A percentile compares a stretch with the other conserved stretches of the same genome.
Evolutionary conservation across 176 grass and related monocot species (phyloP).

Genomic region (Microstegium vimineum): DNA sequence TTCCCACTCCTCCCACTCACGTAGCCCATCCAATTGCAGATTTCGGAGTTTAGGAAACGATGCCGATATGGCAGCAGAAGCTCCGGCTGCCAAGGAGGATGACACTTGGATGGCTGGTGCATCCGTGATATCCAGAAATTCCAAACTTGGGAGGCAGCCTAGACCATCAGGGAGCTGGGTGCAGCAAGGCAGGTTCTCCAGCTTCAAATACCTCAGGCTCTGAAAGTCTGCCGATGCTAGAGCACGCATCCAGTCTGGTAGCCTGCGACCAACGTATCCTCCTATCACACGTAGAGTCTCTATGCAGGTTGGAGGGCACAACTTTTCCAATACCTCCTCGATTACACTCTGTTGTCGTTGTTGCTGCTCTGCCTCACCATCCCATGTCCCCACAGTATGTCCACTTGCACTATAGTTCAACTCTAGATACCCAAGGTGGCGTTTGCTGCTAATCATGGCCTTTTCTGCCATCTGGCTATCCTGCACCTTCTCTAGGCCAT

Average conservation of each 20-base stretch:
- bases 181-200: background rate
- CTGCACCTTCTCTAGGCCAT: background rate
- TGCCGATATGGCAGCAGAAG: too few species aligned
- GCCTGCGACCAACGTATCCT: background rate
- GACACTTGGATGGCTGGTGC: background rate
- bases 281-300: background rate
- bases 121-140: accelerated
- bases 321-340: background rate
- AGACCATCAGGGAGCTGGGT: background rate
- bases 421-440: background rate
- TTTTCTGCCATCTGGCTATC: background rate
- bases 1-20: conserved; percentile 22
- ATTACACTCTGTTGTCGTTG: background rate
- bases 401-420: background rate
- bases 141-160: background rate
- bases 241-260: background rate
- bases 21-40: background rate
- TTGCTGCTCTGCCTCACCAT: background rate
- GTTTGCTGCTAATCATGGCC: background rate
- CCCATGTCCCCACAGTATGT: too few species aligned
- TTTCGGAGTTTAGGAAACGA: too few species aligned
- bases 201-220: background rate
- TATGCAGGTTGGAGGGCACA: background rate
- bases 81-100: background rate
- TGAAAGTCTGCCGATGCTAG: background rate